phyloP scores from a whole-genome alignment of 176 grass and related monocot species.

The Juncus inflexus region DNA sequence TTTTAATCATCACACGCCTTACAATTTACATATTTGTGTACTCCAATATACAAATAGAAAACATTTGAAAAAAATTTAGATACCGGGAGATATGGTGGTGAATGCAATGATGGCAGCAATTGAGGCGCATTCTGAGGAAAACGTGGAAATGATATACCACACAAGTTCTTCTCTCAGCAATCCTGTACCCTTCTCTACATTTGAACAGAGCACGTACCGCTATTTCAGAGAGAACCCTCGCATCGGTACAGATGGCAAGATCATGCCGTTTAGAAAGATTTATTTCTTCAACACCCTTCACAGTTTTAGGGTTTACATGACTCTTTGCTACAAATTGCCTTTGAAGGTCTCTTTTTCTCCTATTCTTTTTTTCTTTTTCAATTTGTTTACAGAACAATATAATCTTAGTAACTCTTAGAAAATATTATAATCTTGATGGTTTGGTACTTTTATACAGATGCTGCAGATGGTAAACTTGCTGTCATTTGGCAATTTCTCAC shows the following conservation, averaged over 20 bases:
- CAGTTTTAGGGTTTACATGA: conserved; percentile 50
- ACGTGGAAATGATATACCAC: conserved; percentile 36
- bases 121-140: conserved; percentile 39
- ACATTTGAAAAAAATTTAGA: conserved; percentile 34
- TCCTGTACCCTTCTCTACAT: conserved; percentile 42
- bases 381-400: too few relatives aligned
- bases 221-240: conserved; percentile 73
- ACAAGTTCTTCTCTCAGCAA: conserved; percentile 56
- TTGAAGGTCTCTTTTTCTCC: conserved; percentile 35
- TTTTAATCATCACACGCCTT: too few relatives aligned
- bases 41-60: neutral
- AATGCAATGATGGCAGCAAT: conserved; percentile 70
- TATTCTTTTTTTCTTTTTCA: neutral
- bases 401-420: too few relatives aligned
- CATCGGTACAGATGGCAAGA: conserved; percentile 42
- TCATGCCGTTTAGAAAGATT: conserved; percentile 44
- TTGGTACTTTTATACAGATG: conserved; percentile 19
- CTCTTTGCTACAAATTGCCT: conserved; percentile 63
- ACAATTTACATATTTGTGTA: neutral
- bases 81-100: conserved; percentile 86
- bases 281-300: conserved; percentile 48
- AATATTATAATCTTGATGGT: too few relatives aligned
- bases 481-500: neutral
- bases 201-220: conserved; percentile 35
- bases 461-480: conserved; percentile 34